These are phyloP conservation scores for Arthrobotrys entomopaga DNA, from an alignment of 2,329 filamentous ascomycete species.

Conservation along the genomic window DNA sequence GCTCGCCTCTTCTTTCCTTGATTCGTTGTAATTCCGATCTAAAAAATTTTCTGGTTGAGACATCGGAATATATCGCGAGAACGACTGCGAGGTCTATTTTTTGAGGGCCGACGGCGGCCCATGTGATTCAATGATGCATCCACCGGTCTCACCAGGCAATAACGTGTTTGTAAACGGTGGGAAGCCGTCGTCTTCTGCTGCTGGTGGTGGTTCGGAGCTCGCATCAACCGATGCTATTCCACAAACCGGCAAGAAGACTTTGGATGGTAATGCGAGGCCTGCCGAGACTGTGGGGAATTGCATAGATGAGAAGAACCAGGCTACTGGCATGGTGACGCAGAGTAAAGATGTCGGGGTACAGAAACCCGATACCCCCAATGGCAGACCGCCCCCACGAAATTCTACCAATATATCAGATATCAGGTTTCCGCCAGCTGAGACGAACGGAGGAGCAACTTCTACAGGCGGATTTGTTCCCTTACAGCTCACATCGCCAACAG, in stretches of 20 bases:
- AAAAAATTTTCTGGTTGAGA: slow-evolving; percentile 10
- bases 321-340: slow-evolving; percentile 43
- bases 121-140: slow-evolving; percentile 55
- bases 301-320: slow-evolving; percentile 41
- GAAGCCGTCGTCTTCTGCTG: slow-evolving; percentile 18
- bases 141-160: slow-evolving; percentile 53
- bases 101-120: slow-evolving; percentile 48
- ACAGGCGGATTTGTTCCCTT: slow-evolving; percentile 50
- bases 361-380: slow-evolving; percentile 36
- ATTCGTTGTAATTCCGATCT: slow-evolving; percentile 31
- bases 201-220: slow-evolving; percentile 39
- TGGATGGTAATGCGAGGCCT: slow-evolving; percentile 20
- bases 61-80: slow-evolving; percentile 25
- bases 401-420: slow-evolving; percentile 50
- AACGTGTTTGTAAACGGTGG: slow-evolving; percentile 54
- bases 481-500: slow-evolving; percentile 53
- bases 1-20: slow-evolving; percentile 32
- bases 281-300: slow-evolving; percentile 53
- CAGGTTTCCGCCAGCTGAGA: slow-evolving; percentile 28
- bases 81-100: slow-evolving; percentile 37
- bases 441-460: slow-evolving; percentile 28
- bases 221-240: slow-evolving; percentile 48
- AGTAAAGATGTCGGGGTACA: slow-evolving; percentile 41
- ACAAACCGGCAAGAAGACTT: slow-evolving; percentile 20
- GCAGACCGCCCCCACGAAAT: slow-evolving; percentile 40